Conservation (phyloP, 2,329 filamentous ascomycete genomes). For the Fusarium metavorans region DNA sequence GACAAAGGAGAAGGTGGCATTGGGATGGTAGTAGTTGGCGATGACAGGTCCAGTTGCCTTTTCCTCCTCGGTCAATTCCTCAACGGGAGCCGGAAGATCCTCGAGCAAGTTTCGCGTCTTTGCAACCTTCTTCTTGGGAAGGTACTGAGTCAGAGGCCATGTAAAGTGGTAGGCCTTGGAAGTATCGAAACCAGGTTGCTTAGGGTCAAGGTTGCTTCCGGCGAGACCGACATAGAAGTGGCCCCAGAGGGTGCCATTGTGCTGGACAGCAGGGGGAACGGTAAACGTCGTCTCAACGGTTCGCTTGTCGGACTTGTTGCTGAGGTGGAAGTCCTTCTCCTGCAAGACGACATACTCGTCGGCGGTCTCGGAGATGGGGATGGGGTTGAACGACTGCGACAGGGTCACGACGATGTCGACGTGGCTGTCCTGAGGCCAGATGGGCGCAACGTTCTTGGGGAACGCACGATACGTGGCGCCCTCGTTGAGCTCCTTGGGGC, state of each 20-base stretch:
- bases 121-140: conserved; percentile 87
- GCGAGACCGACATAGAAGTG: conserved; percentile 90
- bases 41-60: conserved; percentile 76
- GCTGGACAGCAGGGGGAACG: conserved; percentile 83
- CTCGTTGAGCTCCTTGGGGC: conserved; percentile 70
- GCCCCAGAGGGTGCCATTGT: conserved; percentile 93
- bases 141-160: conserved; percentile 88
- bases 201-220: conserved; percentile 82
- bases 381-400: conserved; percentile 78
- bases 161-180: conserved; percentile 85
- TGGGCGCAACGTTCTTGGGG: conserved; percentile 81
- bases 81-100: conserved; percentile 52
- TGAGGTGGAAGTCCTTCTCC: conserved; percentile 83
- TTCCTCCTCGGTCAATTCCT: conserved; percentile 63
- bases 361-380: conserved; percentile 73
- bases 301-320: conserved; percentile 83
- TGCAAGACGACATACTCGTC: conserved; percentile 79
- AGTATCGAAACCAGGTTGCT: conserved; percentile 76
- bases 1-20: conserved; percentile 89
- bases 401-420: conserved; percentile 90
- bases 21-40: conserved; percentile 92
- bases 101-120: conserved; percentile 92
- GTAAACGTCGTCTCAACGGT: conserved; percentile 81
- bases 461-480: conserved; percentile 73
- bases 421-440: conserved; percentile 84